These are phyloP conservation scores for Phytophthora litchii DNA, from an alignment of 352 stramenopile species.

Conservation along the genomic window DNA sequence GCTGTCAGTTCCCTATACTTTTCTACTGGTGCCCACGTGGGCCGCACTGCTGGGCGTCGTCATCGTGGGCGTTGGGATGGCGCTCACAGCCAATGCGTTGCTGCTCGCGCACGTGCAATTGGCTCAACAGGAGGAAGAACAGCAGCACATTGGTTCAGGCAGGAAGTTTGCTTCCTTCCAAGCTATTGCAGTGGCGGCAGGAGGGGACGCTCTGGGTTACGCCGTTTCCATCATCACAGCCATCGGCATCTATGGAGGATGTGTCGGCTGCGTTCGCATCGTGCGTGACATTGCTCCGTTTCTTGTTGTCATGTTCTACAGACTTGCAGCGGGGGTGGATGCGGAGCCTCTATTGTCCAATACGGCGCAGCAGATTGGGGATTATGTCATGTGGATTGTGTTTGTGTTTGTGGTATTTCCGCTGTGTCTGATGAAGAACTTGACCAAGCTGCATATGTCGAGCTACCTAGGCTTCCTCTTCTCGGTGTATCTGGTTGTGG, in stretches of 20 bases:
- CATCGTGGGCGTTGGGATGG: constrained; percentile 59
- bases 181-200: constrained; percentile 59
- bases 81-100: constrained; percentile 59
- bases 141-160: constrained; percentile 53
- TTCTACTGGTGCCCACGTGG: constrained; percentile 55
- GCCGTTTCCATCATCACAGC: constrained; percentile 70
- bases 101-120: constrained; percentile 66
- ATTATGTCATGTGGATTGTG: constrained; percentile 57
- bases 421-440: constrained; percentile 73
- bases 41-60: constrained; percentile 48
- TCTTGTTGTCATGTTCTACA: constrained; percentile 43
- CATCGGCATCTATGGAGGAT: constrained; percentile 72
- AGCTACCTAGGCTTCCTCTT: constrained; percentile 76
- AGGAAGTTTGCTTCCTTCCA: constrained; percentile 69
- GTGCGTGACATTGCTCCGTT: constrained; percentile 72
- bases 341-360: constrained; percentile 17
- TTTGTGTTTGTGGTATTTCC: constrained; percentile 68
- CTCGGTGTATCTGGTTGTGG: constrained; percentile 64
- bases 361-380: constrained; percentile 31
- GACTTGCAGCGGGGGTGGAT: constrained; percentile 21
- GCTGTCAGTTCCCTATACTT: constrained; percentile 77
- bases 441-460: constrained; percentile 68
- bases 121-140: constrained; percentile 46
- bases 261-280: constrained; percentile 75
- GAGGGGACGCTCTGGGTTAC: constrained; percentile 57